Base-by-base conservation (phyloP, 495 filamentous ascomycete species). In the Staphylotrichum tortipilum region DNA sequence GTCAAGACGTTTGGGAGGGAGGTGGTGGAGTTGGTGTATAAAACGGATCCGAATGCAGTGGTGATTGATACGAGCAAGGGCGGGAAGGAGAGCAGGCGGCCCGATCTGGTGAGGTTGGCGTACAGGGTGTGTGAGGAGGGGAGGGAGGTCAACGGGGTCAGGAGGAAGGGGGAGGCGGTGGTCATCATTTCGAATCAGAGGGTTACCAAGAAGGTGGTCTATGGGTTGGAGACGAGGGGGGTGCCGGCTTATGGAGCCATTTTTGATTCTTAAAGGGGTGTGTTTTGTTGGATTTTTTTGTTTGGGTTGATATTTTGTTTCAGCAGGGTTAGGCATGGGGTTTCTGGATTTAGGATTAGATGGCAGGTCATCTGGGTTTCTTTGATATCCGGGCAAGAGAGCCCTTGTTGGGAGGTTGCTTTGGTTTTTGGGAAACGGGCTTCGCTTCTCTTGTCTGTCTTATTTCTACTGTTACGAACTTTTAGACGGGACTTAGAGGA, bases 231-330 rank as follows among this genome's bases (percentile, higher is more conserved):
- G 60, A 75, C 69, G 8, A 71, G 81, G 43, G 83, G 84, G 0
- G 66, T 88, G 22, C 78, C 83, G 11, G 83, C 86, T 4, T 90
- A 80, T 67, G 87, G 86, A 24, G 81, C 86, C 6, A 85, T 92
- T 53, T 90, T 86, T 64, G 87, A 90, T 69, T 89, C 85, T 23
- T 89, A 38, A 67, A 26, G 8, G n/a, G 3, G 19, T 24, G 19
- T 6, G 14, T 29, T 10, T 19, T 40, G 35, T 39, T 26, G 26
- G 26, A 4, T 9, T 28, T 28, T 28, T 9, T 28, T 28, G 26
- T 2, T 28, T 28, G 26, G 26, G 6, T 28, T 28, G 26, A 28
- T 28, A 10, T 5, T 5, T 28, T 2, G 10, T 10, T n/a, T n/a
- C n/a, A n/a, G n/a, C n/a, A n/a, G n/a, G n/a, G n/a, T n/a, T n/a